phyloP scores from a whole-genome alignment of 495 filamentous ascomycete species.

The Penicillium atrosanguineum region DNA sequence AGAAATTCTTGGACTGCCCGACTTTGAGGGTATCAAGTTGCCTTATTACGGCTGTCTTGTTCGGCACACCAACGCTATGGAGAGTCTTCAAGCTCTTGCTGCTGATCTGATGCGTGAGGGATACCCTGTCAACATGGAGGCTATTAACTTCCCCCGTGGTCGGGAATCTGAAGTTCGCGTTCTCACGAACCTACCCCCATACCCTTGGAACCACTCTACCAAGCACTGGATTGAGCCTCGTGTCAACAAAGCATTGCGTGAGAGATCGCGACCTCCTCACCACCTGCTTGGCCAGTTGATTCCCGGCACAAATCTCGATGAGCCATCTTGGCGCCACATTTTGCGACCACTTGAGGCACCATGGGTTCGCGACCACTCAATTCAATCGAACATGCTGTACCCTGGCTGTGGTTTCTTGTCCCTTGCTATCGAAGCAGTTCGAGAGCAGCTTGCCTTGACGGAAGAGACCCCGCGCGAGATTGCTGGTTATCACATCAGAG shows the following conservation, averaged over 20 bases:
- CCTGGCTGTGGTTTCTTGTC: slow-evolving; percentile 22
- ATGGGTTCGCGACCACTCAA: slow-evolving; percentile 23
- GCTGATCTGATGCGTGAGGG: slow-evolving; percentile 20
- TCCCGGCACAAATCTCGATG: slow-evolving; percentile 1
- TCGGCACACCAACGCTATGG: slow-evolving; percentile 7
- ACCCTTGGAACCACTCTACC: slow-evolving; percentile 35
- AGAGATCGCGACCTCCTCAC: slow-evolving; percentile 8
- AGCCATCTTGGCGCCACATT: slow-evolving; percentile 15
- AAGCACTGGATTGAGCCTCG: slow-evolving; percentile 27
- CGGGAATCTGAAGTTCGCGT: background rate
- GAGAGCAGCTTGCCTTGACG: slow-evolving; percentile 1
- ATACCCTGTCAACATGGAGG: background rate
- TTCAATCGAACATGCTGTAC: slow-evolving; percentile 15
- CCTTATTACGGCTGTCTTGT: slow-evolving; percentile 1
- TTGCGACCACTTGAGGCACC: slow-evolving; percentile 11
- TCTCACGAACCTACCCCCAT: slow-evolving; percentile 29
- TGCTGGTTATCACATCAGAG: slow-evolving; percentile 12
- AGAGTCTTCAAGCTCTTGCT: slow-evolving; percentile 9
- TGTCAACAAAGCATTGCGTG: slow-evolving; percentile 15
- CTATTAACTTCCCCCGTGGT: slow-evolving; percentile 1
- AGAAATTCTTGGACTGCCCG: slow-evolving; percentile 9
- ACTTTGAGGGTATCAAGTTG: slow-evolving; percentile 5
- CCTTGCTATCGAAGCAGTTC: slow-evolving; percentile 29
- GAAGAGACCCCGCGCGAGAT: background rate
- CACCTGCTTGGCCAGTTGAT: slow-evolving; percentile 13